phyloP scores from a whole-genome alignment of 1,284 basidiomycete species.

The Ustilago esculenta region DNA sequence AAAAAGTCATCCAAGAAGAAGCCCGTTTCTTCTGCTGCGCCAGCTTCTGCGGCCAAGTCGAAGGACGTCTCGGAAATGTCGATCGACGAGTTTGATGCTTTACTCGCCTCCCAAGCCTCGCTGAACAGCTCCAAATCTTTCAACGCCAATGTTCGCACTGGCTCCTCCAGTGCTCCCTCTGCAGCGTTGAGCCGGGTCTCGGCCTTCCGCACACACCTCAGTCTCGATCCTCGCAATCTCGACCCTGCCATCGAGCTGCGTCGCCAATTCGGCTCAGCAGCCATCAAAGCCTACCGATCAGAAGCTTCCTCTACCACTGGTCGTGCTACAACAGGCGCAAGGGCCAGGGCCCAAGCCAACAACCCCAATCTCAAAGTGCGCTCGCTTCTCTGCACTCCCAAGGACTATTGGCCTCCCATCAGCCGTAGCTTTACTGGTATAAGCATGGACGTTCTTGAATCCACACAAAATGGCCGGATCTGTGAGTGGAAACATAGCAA shows the following conservation, averaged over 20 bases:
- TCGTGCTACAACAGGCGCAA: constrained; percentile 31
- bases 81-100: constrained; percentile 59
- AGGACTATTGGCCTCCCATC: constrained; percentile 63
- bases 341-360: constrained; percentile 52
- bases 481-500: constrained; percentile 60
- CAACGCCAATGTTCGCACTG: background rate
- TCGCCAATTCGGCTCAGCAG: constrained; percentile 64
- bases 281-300: constrained; percentile 63
- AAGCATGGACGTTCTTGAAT: constrained; percentile 57
- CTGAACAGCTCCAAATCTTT: constrained; percentile 10
- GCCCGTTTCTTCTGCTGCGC: constrained; percentile 2
- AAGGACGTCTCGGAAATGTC: constrained; percentile 61
- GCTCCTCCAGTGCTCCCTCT: background rate
- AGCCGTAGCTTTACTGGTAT: constrained; percentile 61
- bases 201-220: constrained; percentile 42
- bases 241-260: constrained; percentile 62
- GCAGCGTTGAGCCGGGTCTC: constrained; percentile 16
- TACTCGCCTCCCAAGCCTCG: constrained; percentile 55
- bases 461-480: constrained; percentile 36
- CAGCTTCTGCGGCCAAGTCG: constrained; percentile 1
- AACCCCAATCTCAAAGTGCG: constrained; percentile 62
- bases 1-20: constrained; percentile 37
- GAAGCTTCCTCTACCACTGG: constrained; percentile 30
- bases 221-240: constrained; percentile 50
- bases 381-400: constrained; percentile 59